Evolutionary conservation across 371 early-diverging fungal species (phyloP).

Genomic region (Amoeboradix gromovi): DNA sequence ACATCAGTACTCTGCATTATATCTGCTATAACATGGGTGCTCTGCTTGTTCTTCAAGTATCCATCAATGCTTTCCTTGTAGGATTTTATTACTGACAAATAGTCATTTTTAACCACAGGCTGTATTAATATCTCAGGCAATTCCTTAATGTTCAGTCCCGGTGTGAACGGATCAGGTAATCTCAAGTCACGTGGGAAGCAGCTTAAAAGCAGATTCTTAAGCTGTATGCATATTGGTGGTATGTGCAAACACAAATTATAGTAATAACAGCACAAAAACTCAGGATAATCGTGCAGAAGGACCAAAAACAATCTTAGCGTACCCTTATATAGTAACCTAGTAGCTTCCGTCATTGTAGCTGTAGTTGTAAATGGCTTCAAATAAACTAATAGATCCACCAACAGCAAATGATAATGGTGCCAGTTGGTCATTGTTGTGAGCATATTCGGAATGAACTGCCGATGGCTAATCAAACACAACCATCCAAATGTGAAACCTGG

Average conservation of each 20-base stretch:
- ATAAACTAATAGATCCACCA: conserved; percentile 51
- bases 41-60: not conserved
- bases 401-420: conserved; percentile 48
- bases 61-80: not conserved
- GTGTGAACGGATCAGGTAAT: conserved; percentile 82
- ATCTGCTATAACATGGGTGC: conserved; percentile 1
- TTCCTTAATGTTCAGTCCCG: conserved; percentile 64
- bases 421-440: conserved; percentile 28
- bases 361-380: conserved; percentile 46
- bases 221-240: conserved; percentile 69
- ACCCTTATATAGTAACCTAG: conserved; percentile 57
- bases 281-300: conserved; percentile 78
- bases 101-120: conserved; percentile 24
- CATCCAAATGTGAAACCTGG: conserved; percentile 91
- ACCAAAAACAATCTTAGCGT: conserved; percentile 64
- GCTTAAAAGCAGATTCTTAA: conserved; percentile 70
- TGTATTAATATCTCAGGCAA: conserved; percentile 51
- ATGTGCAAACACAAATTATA: conserved; percentile 70
- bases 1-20: conserved; percentile 11
- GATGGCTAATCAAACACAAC: conserved; percentile 68
- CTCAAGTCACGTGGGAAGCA: conserved; percentile 71
- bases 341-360: conserved; percentile 27
- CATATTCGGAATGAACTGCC: conserved; percentile 64
- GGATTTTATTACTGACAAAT: not conserved
- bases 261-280: conserved; percentile 74